Conservation (phyloP, 345 rosid genomes). For the Eucalyptus pauciflora region DNA sequence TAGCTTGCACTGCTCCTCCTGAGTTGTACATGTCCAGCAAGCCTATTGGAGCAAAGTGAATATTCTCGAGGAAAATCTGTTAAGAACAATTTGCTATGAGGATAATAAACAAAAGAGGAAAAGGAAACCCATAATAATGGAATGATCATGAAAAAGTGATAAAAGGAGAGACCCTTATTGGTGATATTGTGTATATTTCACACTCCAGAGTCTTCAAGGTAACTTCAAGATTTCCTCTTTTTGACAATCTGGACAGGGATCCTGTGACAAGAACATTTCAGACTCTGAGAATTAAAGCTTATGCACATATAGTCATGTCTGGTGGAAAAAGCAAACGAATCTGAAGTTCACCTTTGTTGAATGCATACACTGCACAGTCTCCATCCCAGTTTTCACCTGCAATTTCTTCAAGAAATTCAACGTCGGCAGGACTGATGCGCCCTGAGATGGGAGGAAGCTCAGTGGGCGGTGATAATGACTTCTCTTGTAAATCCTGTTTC, state of each 20-base stretch:
- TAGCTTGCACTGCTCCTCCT: conserved; percentile 44
- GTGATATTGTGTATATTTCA: conserved; percentile 39
- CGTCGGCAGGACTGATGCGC: conserved; percentile 19
- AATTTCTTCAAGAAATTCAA: conserved; percentile 38
- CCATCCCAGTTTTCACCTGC: conserved; percentile 40
- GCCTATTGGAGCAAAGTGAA: conserved; percentile 19
- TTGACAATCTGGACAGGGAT: conserved; percentile 15
- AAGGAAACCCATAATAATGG: not conserved
- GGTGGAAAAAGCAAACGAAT: not conserved
- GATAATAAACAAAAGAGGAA: not conserved
- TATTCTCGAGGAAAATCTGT: conserved; percentile 19
- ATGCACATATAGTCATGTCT: not conserved
- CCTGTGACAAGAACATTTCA: conserved; percentile 9
- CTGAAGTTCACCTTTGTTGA: conserved; percentile 23
- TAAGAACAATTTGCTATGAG: not conserved
- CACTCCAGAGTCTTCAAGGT: conserved; percentile 24
- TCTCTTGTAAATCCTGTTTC: conserved; percentile 11
- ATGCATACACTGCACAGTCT: conserved; percentile 37
- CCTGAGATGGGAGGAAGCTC: conserved; percentile 16
- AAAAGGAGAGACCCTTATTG: conserved; percentile 14
- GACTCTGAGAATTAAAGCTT: not conserved
- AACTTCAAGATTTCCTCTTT: conserved; percentile 20
- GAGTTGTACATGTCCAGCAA: conserved; percentile 14
- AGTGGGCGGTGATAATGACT: not conserved
- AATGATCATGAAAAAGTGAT: not conserved